Evolutionary conservation across 495 filamentous ascomycete genomes (phyloP).

Genomic region (Penicillium egyptiacum): DNA sequence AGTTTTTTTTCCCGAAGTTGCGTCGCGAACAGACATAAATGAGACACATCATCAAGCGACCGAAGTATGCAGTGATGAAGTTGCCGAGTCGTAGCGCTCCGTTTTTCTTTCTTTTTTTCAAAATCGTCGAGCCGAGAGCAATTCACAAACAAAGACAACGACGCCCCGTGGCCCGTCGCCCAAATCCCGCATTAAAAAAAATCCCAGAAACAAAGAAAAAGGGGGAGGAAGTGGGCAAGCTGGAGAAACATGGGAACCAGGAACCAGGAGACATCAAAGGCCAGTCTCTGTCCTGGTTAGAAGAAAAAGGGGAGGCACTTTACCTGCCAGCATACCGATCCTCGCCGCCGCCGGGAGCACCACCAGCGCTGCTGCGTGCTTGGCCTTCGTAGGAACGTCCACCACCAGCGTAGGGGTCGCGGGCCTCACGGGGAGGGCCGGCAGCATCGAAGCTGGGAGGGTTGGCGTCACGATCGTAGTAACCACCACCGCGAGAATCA

Average conservation of each 20-base stretch:
- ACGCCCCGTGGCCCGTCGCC: conserved; percentile 39
- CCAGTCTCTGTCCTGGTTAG: conserved; percentile 15
- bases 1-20: conserved; percentile 40
- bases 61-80: conserved; percentile 37
- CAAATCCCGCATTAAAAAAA: conserved; percentile 41
- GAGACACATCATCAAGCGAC: conserved; percentile 43
- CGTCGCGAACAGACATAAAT: conserved; percentile 45
- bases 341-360: conserved; percentile 32
- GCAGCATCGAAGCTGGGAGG: conserved; percentile 50
- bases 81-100: conserved; percentile 37
- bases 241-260: conserved; percentile 16
- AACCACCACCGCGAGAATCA: conserved; percentile 40
- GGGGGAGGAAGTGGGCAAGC: conserved; percentile 12
- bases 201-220: conserved; percentile 28
- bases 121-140: conserved; percentile 28
- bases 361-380: conserved; percentile 10
- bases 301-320: conserved; percentile 23
- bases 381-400: conserved; percentile 51
- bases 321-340: conserved; percentile 50
- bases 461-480: conserved; percentile 48
- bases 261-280: conserved; percentile 15
- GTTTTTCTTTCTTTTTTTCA: conserved; percentile 25
- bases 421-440: conserved; percentile 56
- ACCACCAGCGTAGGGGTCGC: conserved; percentile 56
- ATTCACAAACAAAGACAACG: conserved; percentile 36